phyloP scores from a whole-genome alignment of 148 eudicot species.

The Chenopodium quinoa region DNA sequence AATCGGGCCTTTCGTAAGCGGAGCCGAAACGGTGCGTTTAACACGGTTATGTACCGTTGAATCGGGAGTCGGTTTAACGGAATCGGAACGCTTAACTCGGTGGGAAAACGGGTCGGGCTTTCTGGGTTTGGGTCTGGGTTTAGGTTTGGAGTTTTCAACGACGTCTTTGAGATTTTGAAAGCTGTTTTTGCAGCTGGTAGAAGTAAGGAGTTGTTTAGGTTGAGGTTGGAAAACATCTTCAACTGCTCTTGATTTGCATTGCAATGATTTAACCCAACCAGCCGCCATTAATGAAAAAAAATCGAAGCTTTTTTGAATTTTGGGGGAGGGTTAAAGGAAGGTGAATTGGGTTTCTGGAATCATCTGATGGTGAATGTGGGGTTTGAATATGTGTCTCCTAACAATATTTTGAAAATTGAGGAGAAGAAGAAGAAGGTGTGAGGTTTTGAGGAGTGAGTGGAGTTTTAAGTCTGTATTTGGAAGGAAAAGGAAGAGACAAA shows the following conservation, averaged over 20 bases:
- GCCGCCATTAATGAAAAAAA: conserved; percentile 48
- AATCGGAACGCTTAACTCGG: conserved; percentile 15
- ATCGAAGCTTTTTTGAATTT: not conserved
- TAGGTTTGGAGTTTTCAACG: conserved; percentile 30
- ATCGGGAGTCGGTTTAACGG: conserved; percentile 15
- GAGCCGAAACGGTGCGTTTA: conserved; percentile 18
- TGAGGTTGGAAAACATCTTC: conserved; percentile 57
- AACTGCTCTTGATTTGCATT: conserved; percentile 75
- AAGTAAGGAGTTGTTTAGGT: conserved; percentile 22
- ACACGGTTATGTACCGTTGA: not conserved
- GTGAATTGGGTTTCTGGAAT: not conserved
- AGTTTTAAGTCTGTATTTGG: not conserved
- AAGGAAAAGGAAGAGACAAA: not conserved
- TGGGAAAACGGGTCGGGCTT: conserved; percentile 14
- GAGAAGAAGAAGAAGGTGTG: not conserved
- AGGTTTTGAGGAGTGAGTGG: not conserved
- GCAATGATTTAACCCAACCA: conserved; percentile 80
- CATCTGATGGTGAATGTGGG: not conserved
- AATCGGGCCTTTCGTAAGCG: not conserved
- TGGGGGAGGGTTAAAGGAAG: not conserved
- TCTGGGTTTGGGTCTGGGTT: conserved; percentile 16
- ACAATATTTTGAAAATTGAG: too few relatives aligned
- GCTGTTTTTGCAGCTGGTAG: conserved; percentile 57
- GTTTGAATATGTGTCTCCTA: not conserved
- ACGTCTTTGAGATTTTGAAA: conserved; percentile 62